phyloP scores from a whole-genome alignment of 805 yeast genomes.

The Candida corydali region DNA sequence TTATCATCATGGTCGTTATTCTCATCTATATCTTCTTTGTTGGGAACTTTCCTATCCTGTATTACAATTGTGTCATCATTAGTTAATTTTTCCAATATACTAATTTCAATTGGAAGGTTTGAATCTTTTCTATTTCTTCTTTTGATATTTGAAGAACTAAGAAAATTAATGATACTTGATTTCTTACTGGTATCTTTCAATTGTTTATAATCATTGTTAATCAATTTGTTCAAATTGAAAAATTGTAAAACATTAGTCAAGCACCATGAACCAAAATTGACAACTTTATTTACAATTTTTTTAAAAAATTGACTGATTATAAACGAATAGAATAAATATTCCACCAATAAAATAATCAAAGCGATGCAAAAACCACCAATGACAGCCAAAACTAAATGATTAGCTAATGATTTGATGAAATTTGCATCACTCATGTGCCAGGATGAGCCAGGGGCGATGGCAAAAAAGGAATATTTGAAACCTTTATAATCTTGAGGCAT shows the following conservation, averaged over 20 bases:
- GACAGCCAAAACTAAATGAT: slow-evolving; percentile 70
- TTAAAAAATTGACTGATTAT: slow-evolving; percentile 27
- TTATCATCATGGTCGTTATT: not conserved
- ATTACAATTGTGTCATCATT: slow-evolving; percentile 11
- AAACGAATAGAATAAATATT: slow-evolving; percentile 37
- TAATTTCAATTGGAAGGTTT: slow-evolving; percentile 41
- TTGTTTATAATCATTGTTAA: not conserved
- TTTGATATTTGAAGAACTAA: slow-evolving; percentile 14
- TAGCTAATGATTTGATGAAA: slow-evolving; percentile 66
- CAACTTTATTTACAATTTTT: slow-evolving; percentile 15
- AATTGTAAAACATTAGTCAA: slow-evolving; percentile 1
- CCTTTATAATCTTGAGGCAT: slow-evolving; percentile 71
- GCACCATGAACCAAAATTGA: not conserved
- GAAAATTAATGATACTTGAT: slow-evolving; percentile 1
- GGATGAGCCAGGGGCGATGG: slow-evolving; percentile 77
- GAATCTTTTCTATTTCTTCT: slow-evolving; percentile 52
- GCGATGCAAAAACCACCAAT: slow-evolving; percentile 65
- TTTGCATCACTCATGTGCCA: slow-evolving; percentile 92
- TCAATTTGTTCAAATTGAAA: slow-evolving; percentile 6
- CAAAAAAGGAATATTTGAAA: slow-evolving; percentile 59
- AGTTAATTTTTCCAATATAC: slow-evolving; percentile 11
- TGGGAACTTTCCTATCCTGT: not conserved
- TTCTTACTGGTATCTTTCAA: slow-evolving; percentile 1
- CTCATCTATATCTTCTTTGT: too few species aligned
- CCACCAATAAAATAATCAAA: slow-evolving; percentile 29